Percentiles rank a stretch among this genome's conserved stretches.
Evolutionary conservation across 345 rosid genomes (phyloP).

Genomic region (Acer negundo): DNA sequence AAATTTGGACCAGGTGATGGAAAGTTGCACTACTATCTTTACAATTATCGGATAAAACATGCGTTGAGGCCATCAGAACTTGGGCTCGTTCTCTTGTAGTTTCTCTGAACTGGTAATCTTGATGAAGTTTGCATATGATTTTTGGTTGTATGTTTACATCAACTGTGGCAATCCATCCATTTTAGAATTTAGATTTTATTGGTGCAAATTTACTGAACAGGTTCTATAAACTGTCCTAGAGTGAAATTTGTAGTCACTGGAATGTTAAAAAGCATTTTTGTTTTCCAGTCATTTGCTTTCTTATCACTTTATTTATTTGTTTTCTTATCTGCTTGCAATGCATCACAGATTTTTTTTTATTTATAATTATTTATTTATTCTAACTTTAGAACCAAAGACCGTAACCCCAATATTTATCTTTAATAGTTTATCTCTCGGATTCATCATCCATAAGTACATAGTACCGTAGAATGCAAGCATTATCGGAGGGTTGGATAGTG

Average conservation of each 20-base stretch:
- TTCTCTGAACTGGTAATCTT: not conserved
- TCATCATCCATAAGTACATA: no score
- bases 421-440: no score
- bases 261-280: not conserved
- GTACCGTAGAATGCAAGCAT: no score
- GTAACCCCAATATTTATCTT: no score
- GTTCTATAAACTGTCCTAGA: not conserved
- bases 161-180: not conserved
- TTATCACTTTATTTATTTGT: not conserved
- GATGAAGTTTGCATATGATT: not conserved
- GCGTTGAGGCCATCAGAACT: slow-evolving; percentile 41
- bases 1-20: slow-evolving; percentile 61
- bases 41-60: slow-evolving; percentile 41
- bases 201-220: not conserved
- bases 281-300: not conserved
- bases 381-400: no score
- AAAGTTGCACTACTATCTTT: slow-evolving; percentile 54
- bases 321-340: no score
- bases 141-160: not conserved
- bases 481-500: no score
- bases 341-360: no score
- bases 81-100: slow-evolving; percentile 38
- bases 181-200: not conserved
- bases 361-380: no score
- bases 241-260: not conserved